Evolutionary conservation across 2,329 filamentous ascomycete species (phyloP).

Genomic region (Scortechinia acanthostroma): DNA sequence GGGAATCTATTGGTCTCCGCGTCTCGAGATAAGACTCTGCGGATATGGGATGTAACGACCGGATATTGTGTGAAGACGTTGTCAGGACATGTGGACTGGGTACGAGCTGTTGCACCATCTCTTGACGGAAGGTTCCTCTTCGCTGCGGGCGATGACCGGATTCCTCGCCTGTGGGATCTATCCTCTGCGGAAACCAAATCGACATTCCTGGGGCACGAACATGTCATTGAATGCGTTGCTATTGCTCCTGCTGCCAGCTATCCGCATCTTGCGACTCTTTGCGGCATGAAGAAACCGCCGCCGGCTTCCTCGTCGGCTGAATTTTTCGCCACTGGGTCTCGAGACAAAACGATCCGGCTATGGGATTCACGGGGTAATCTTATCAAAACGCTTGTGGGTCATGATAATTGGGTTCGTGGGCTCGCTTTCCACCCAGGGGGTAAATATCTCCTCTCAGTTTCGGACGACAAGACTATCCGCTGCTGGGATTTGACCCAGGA

Average conservation of each 20-base stretch:
- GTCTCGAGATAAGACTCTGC: slow-evolving; percentile 75
- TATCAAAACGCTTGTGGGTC: slow-evolving; percentile 76
- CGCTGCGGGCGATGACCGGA: slow-evolving; percentile 77
- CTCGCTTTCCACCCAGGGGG: slow-evolving; percentile 86
- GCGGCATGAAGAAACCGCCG: slow-evolving; percentile 77
- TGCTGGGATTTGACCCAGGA: slow-evolving; percentile 93
- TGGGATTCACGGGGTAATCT: slow-evolving; percentile 82
- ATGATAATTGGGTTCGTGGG: slow-evolving; percentile 89
- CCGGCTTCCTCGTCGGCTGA: slow-evolving; percentile 70
- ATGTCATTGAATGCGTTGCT: slow-evolving; percentile 77
- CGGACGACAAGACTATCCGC: slow-evolving; percentile 84
- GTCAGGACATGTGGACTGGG: slow-evolving; percentile 79
- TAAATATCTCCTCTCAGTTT: slow-evolving; percentile 78
- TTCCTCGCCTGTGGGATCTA: slow-evolving; percentile 78
- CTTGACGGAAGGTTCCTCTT: slow-evolving; percentile 77
- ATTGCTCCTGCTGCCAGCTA: slow-evolving; percentile 78
- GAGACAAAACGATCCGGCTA: slow-evolving; percentile 84
- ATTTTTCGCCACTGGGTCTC: slow-evolving; percentile 79
- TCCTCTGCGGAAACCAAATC: slow-evolving; percentile 67
- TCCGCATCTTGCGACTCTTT: slow-evolving; percentile 67
- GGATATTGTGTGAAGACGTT: slow-evolving; percentile 91
- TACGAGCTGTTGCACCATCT: slow-evolving; percentile 79
- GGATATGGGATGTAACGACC: slow-evolving; percentile 88
- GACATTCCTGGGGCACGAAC: slow-evolving; percentile 78
- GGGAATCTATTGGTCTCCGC: slow-evolving; percentile 82